These are phyloP conservation scores for Trametes pubescens DNA, from an alignment of 1,284 basidiomycete species.

Conservation along the genomic window DNA sequence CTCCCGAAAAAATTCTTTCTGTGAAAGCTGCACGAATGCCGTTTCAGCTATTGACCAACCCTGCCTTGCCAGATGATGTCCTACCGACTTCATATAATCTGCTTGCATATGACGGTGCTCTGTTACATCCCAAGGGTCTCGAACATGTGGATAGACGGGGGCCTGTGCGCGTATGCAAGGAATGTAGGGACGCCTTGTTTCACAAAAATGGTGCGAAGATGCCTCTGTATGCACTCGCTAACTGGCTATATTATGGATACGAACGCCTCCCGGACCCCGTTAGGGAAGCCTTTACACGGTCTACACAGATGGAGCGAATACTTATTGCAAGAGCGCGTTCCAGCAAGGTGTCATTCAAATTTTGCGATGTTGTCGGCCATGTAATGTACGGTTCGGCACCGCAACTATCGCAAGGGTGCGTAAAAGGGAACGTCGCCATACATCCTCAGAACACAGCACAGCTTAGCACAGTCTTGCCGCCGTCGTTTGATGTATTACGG, in stretches of 20 bases:
- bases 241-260: too few relatives aligned
- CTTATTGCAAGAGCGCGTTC: not conserved
- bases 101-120: not conserved
- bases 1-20: not conserved
- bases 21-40: not conserved
- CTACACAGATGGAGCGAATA: too few relatives aligned
- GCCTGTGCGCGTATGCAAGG: not conserved
- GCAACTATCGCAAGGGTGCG: conserved; percentile 1
- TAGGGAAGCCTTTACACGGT: too few relatives aligned
- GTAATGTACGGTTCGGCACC: not conserved
- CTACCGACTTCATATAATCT: not conserved
- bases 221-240: not conserved
- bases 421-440: conserved; percentile 19
- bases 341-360: not conserved
- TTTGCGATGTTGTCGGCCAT: not conserved
- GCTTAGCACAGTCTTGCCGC: conserved; percentile 10
- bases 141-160: not conserved
- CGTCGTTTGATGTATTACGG: not conserved
- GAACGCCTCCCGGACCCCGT: too few relatives aligned
- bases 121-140: not conserved
- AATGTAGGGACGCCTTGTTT: not conserved
- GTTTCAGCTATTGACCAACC: not conserved
- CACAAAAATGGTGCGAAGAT: too few relatives aligned
- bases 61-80: not conserved
- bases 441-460: conserved; percentile 16